Percentiles rank a stretch among this genome's conserved stretches.
Evolutionary conservation across 257 asterid genomes (phyloP).

Genomic region (Solanum neorickii): DNA sequence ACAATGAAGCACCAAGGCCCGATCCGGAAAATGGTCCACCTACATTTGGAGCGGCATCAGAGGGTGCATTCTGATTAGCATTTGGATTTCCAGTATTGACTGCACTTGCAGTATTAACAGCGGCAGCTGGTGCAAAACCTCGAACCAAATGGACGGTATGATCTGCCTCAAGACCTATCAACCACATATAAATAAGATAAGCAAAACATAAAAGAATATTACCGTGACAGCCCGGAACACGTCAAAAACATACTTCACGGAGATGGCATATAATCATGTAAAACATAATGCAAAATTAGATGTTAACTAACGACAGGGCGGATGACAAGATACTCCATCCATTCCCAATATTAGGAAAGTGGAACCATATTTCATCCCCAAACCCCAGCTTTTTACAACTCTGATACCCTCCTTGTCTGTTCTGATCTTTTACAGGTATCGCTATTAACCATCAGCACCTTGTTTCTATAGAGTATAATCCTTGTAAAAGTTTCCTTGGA

Average conservation of each 20-base stretch:
- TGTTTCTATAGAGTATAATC: background rate
- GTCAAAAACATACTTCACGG: background rate
- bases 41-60: constrained; percentile 19
- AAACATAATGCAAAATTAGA: background rate
- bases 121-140: constrained; percentile 29
- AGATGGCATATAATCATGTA: background rate
- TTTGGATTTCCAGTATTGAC: constrained; percentile 17
- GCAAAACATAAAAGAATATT: background rate
- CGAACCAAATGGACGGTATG: constrained; percentile 58
- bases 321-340: background rate
- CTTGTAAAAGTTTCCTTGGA: background rate
- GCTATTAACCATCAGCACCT: background rate
- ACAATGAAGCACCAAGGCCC: constrained; percentile 32
- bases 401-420: background rate
- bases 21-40: constrained; percentile 25
- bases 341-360: background rate
- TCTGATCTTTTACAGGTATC: background rate
- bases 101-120: constrained; percentile 17
- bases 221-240: background rate
- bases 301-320: background rate
- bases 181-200: background rate
- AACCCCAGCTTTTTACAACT: background rate
- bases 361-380: background rate
- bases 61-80: constrained; percentile 14
- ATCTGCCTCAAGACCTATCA: constrained; percentile 41